Percentiles rank a stretch among this genome's conserved stretches.
Evolutionary conservation across 75 land plant genomes (phyloP).

Genomic region (Pinus albicaulis): DNA sequence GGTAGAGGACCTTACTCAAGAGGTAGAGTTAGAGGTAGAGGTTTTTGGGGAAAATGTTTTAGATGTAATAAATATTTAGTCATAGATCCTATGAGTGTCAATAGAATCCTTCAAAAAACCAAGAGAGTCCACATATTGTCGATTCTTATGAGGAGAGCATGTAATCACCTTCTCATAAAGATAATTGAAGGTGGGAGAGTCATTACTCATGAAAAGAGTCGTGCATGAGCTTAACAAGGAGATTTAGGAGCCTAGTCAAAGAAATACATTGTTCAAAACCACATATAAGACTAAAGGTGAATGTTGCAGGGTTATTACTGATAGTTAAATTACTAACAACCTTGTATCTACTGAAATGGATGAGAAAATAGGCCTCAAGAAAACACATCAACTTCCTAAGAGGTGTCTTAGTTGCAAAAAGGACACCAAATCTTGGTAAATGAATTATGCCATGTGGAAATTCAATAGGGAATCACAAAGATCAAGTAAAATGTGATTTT

Average conservation of each 20-base stretch:
- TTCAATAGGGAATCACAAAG: not conserved
- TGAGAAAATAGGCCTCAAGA: not conserved
- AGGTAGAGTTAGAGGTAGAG: not conserved
- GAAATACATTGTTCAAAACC: not conserved
- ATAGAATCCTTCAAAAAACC: not conserved
- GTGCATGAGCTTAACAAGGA: not conserved
- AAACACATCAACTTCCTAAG: not conserved
- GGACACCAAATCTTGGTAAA: not conserved
- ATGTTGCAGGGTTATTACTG: not conserved
- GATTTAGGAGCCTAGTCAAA: not conserved
- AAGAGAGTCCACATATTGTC: not conserved
- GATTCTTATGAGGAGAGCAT: not conserved
- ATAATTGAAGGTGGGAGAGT: not conserved
- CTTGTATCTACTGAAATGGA: not conserved
- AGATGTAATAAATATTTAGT: not conserved
- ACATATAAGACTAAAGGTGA: not conserved
- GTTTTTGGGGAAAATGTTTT: not conserved
- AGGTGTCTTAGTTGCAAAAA: not conserved
- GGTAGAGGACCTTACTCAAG: not conserved
- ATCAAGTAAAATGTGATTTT: not conserved
- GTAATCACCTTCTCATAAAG: not conserved
- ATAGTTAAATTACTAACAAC: not conserved
- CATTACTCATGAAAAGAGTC: not conserved
- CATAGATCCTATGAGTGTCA: too few species aligned
- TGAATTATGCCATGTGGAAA: not conserved